Evolutionary conservation across 371 early-diverging fungal genomes (phyloP).

Genomic region (Lichtheimia hyalospora): DNA sequence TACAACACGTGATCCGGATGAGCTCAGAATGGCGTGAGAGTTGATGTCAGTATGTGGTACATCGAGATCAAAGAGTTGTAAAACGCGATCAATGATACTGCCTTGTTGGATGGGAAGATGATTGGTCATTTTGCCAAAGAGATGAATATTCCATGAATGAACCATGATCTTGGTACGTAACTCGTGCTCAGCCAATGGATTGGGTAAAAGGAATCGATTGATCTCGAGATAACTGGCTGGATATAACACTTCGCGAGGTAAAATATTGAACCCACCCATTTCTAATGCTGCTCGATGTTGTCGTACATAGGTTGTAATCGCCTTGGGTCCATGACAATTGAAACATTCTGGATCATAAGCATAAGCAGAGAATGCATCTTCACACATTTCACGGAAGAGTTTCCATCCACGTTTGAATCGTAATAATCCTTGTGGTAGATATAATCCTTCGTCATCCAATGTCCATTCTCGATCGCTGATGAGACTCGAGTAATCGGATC

Average conservation of each 20-base stretch:
- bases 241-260: conserved; percentile 54
- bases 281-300: conserved; percentile 47
- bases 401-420: conserved; percentile 64
- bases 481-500: conserved; percentile 55
- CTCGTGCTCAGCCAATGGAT: conserved; percentile 51
- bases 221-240: conserved; percentile 58
- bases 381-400: conserved; percentile 63
- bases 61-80: conserved; percentile 54
- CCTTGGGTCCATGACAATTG: conserved; percentile 66
- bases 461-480: conserved; percentile 59
- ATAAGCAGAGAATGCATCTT: conserved; percentile 51
- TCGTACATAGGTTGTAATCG: conserved; percentile 62
- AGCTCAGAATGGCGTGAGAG: conserved; percentile 32
- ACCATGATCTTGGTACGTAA: conserved; percentile 37
- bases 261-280: conserved; percentile 47
- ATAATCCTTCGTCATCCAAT: conserved; percentile 58
- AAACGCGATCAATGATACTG: conserved; percentile 53
- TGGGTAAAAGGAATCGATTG: conserved; percentile 35
- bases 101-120: conserved; percentile 46
- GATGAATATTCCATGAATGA: conserved; percentile 52
- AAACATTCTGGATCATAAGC: conserved; percentile 62
- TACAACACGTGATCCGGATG: conserved; percentile 23
- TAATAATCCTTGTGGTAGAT: conserved; percentile 65
- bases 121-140: conserved; percentile 67
- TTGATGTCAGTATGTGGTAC: conserved; percentile 41